Evolutionary conservation across 129 eudicot genomes (phyloP).

Genomic region (Mikania micrantha): DNA sequence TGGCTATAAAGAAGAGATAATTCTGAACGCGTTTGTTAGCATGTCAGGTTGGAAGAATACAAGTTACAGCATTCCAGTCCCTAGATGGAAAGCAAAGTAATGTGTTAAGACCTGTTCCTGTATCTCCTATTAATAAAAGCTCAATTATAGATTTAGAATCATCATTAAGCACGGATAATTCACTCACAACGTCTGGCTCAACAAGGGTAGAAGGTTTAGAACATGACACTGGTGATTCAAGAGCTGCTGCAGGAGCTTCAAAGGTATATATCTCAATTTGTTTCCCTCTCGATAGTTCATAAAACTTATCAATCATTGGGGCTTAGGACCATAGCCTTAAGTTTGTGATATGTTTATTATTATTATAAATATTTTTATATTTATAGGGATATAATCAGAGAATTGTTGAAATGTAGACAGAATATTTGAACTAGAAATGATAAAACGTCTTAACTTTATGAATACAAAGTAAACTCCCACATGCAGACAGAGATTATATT

Average conservation of each 20-base stretch:
- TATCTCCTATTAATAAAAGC: conserved; percentile 43
- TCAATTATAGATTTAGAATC: conserved; percentile 66
- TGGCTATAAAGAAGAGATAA: conserved; percentile 6
- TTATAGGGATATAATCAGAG: background rate
- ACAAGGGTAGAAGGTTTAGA: conserved; percentile 47
- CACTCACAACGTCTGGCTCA: conserved; percentile 43
- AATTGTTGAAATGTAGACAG: background rate
- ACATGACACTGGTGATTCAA: conserved; percentile 84
- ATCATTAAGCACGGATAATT: conserved; percentile 55
- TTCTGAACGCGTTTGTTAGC: conserved; percentile 8
- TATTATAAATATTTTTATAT: background rate
- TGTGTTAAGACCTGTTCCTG: conserved; percentile 39
- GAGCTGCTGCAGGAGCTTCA: conserved; percentile 37
- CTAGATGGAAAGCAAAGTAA: conserved; percentile 77
- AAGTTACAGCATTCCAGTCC: conserved; percentile 97
- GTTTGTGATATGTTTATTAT: background rate
- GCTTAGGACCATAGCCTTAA: conserved; percentile 3
- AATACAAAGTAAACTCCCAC: too few relatives aligned
- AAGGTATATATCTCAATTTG: conserved; percentile 43
- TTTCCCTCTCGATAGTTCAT: background rate
- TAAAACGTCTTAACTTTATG: background rate
- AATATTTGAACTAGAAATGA: background rate
- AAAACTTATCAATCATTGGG: background rate
- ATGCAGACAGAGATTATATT: too few relatives aligned
- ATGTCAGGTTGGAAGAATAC: conserved; percentile 88